Evolutionary conservation across 495 filamentous ascomycete genomes (phyloP).

Genomic region (Cudoniella acicularis): DNA sequence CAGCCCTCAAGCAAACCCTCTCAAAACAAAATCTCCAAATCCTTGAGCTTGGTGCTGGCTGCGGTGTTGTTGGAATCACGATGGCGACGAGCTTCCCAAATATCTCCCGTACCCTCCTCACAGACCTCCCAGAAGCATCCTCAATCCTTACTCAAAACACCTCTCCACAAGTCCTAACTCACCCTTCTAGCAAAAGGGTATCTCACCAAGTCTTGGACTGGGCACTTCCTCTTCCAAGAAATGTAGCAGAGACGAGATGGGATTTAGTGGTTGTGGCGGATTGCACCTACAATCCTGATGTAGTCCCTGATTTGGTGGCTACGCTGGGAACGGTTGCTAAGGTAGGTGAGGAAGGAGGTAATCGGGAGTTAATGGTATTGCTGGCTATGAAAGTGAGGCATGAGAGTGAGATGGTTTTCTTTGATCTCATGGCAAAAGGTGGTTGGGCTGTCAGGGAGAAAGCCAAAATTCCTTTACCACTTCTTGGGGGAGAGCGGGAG

Average conservation of each 20-base stretch:
- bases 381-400: constrained; percentile 84
- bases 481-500: constrained; percentile 53
- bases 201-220: constrained; percentile 63
- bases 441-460: constrained; percentile 50
- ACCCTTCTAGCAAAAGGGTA: not conserved
- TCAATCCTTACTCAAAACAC: constrained; percentile 58
- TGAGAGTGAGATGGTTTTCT: constrained; percentile 75
- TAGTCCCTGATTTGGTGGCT: constrained; percentile 67
- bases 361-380: constrained; percentile 51
- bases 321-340: constrained; percentile 57
- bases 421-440: constrained; percentile 64
- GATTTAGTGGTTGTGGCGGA: constrained; percentile 82
- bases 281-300: constrained; percentile 93
- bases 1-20: not conserved
- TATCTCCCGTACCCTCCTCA: constrained; percentile 55
- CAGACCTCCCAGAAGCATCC: constrained; percentile 76
- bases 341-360: not conserved
- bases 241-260: constrained; percentile 41
- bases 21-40: constrained; percentile 39
- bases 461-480: constrained; percentile 48
- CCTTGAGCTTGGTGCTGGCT: constrained; percentile 80
- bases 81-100: constrained; percentile 56
- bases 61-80: constrained; percentile 78
- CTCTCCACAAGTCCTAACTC: not conserved
- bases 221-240: constrained; percentile 46